These are phyloP conservation scores for Xylaria sp. DNA, from an alignment of 495 filamentous ascomycete genomes.

Conservation along the genomic window DNA sequence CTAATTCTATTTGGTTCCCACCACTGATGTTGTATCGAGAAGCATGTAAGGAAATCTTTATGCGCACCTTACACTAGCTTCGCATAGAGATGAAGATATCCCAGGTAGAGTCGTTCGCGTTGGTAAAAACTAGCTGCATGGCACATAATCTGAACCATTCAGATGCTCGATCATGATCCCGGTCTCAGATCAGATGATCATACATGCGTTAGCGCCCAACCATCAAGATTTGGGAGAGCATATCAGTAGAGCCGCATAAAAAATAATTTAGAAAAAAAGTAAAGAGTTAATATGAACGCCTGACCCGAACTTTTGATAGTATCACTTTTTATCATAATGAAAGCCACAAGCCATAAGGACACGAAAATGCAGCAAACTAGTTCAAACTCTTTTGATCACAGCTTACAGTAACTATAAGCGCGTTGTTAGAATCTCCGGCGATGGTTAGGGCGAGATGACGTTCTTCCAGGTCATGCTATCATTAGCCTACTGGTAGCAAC, in stretches of 20 bases:
- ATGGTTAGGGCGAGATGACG: constrained; percentile 15
- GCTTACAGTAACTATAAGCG: not conserved
- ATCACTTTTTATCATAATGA: not conserved
- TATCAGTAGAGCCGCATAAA: not conserved
- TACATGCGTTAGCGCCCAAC: constrained; percentile 12
- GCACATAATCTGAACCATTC: not conserved
- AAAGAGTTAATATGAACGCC: not conserved
- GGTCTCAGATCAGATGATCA: constrained; percentile 24
- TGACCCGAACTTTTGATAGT: not conserved
- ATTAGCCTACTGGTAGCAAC: not conserved
- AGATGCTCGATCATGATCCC: constrained; percentile 8
- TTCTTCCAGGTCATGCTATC: constrained; percentile 7
- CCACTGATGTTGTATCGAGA: not conserved
- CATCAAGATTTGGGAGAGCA: not conserved
- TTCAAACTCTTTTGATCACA: not conserved
- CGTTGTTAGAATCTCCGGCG: not conserved
- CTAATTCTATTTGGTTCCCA: not conserved
- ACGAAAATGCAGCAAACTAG: not conserved
- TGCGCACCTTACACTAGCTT: not conserved
- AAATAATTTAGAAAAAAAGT: too few species aligned
- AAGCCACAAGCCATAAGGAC: not conserved
- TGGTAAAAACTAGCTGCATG: not conserved
- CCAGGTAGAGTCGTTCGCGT: not conserved
- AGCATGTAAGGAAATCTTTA: not conserved
- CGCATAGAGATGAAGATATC: not conserved